Base-by-base conservation (phyloP, 2,329 filamentous ascomycete species). In the Sporothrix dimorphospora region DNA sequence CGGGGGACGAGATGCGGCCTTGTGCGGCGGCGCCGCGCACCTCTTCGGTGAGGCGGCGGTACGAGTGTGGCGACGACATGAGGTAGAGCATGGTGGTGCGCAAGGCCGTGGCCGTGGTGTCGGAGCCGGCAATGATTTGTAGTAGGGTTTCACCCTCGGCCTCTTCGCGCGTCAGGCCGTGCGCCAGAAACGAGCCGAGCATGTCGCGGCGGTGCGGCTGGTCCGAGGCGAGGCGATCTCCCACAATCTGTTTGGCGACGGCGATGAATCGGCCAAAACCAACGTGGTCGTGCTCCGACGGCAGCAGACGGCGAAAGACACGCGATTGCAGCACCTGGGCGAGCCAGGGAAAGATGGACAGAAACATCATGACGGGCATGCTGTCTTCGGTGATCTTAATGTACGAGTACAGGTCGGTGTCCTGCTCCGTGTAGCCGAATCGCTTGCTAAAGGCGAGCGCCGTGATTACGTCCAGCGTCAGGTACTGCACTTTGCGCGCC, bases 401-500 rank as follows among this genome's bases (percentile, higher is more conserved):
- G 76, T 85, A 86, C 55, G 79, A 80, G 71, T 83, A 83, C 1
- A 82, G 77, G 73, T 88, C 85, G 6, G 78, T 75, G 76, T 88
- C 83, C 19, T 79, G 73, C 7, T 81, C 80, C 4, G 86, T 77
- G 74, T 83, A 85, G 11, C 85, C 84, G 68, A 87, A 85, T 4
- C 81, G 78, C 63, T 82, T 77, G 55, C 86, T 86, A 38, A 88
- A 84, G 0, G 84, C 85, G 14, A 89, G 76, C 3, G 82, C 81
- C 30, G 82, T 85, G 73, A 89, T 87, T 51, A 88, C 84, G 74
- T 89, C 87, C 3, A 88, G 79, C 0, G 86, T 87, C 61, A 88
- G 83, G 78, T 82, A 88, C 71, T 86, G 84, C 2, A 84, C 81
- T 70, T 85, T 85, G 42, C 80, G 79, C 5, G 83, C 84, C 61